phyloP scores from a whole-genome alignment of 345 rosid species.

The Populus deltoides region DNA sequence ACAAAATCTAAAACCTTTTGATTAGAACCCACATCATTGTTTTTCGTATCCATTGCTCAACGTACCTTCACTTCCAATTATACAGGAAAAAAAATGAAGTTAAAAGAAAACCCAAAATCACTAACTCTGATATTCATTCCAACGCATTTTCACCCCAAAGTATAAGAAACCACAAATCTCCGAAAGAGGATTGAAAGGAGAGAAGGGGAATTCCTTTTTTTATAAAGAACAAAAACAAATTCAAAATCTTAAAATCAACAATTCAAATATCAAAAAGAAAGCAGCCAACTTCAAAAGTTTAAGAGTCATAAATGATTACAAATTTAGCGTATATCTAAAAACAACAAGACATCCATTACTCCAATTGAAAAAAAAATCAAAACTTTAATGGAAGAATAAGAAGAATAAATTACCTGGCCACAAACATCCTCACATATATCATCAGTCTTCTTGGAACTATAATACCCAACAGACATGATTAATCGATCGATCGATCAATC shows the following conservation, averaged over 20 bases:
- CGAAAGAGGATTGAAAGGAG: background rate
- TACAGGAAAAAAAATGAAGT: background rate
- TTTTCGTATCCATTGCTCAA: background rate
- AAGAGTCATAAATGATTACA: no score
- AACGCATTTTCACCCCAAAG: no score
- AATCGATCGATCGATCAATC: background rate
- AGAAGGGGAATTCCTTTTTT: no score
- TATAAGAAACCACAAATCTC: background rate
- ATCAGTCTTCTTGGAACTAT: conserved; percentile 85
- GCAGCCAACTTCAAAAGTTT: no score
- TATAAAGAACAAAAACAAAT: no score
- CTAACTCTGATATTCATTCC: background rate
- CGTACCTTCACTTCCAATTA: background rate
- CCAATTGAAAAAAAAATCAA: background rate
- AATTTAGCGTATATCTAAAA: background rate
- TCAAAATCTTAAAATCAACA: background rate
- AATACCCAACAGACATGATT: conserved; percentile 71
- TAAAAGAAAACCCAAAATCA: background rate
- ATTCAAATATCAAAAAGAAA: background rate
- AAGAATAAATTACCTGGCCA: conserved; percentile 52
- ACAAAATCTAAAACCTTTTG: background rate
- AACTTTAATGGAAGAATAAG: background rate
- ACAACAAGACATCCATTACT: background rate
- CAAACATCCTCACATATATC: conserved; percentile 74
- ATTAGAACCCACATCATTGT: background rate